Conservation (phyloP, 371 early-diverging fungal species). For the Mucor racemosus region DNA sequence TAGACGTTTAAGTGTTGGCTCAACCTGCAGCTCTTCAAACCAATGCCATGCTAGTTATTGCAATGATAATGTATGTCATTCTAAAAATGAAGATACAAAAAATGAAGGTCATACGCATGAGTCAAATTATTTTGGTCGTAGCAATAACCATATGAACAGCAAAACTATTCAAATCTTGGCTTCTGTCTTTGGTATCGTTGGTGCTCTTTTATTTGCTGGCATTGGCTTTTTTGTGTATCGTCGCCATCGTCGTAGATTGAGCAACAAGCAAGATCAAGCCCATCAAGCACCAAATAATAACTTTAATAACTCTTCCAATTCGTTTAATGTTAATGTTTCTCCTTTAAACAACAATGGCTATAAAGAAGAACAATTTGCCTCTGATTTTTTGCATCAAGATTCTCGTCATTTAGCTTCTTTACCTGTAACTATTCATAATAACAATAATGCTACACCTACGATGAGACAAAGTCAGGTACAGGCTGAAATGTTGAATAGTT, state of each 20-base stretch:
- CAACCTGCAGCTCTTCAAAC: constrained; percentile 14
- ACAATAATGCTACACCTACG: no score
- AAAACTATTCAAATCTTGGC: constrained; percentile 6
- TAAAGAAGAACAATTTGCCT: constrained; percentile 13
- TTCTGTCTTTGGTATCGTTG: constrained; percentile 13
- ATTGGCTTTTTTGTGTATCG: constrained; percentile 5
- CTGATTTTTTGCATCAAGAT: constrained; percentile 10
- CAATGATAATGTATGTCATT: background rate
- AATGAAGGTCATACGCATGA: background rate
- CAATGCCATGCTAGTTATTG: constrained; percentile 16
- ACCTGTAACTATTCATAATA: background rate
- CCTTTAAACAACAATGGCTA: background rate
- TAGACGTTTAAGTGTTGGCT: background rate
- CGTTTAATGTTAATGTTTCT: background rate
- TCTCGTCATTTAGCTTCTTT: background rate
- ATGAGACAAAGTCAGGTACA: no score
- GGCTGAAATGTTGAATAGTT: no score
- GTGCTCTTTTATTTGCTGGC: background rate
- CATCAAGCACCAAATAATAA: background rate
- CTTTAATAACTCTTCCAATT: background rate
- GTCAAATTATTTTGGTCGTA: background rate
- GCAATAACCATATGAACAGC: background rate
- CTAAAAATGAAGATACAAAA: background rate
- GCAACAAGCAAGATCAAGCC: background rate
- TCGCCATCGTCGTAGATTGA: background rate